phyloP scores from a whole-genome alignment of 2,329 filamentous ascomycete genomes.

The Epichloe coenophiala region DNA sequence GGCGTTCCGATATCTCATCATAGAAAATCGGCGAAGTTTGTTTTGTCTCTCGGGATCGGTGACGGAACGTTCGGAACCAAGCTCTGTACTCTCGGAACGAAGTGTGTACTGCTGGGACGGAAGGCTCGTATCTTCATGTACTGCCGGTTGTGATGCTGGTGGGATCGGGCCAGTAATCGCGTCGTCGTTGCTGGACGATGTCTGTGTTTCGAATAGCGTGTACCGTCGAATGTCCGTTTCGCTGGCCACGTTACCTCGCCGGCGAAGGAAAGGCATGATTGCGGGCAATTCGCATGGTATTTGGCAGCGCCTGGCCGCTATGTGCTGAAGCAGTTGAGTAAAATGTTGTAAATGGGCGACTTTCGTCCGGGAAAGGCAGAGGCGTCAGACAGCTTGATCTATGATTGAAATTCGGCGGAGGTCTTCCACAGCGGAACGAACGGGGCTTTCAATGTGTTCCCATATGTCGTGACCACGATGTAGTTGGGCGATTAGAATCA shows the following conservation, averaged over 20 bases:
- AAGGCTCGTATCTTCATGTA: conserved; percentile 5
- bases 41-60: conserved; percentile 24
- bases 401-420: not conserved
- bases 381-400: not conserved
- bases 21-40: conserved; percentile 48
- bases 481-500: not conserved
- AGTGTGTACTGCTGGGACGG: conserved; percentile 11
- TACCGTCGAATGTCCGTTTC: conserved; percentile 45
- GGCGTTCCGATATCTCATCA: conserved; percentile 80
- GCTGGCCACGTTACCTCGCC: conserved; percentile 45
- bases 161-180: conserved; percentile 5
- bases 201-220: conserved; percentile 22
- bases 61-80: conserved; percentile 11
- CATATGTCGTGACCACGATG: not conserved
- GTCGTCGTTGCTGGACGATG: conserved; percentile 14
- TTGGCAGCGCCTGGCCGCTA: conserved; percentile 9
- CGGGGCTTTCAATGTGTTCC: not conserved
- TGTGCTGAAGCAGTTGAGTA: not conserved
- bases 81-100: conserved; percentile 30
- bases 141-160: conserved; percentile 5
- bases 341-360: not conserved
- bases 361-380: not conserved
- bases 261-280: conserved; percentile 48
- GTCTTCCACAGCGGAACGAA: not conserved
- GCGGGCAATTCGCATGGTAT: conserved; percentile 25